These are phyloP conservation scores for Pholiota adiposa DNA, from an alignment of 1,284 basidiomycete species.

Conservation along the genomic window DNA sequence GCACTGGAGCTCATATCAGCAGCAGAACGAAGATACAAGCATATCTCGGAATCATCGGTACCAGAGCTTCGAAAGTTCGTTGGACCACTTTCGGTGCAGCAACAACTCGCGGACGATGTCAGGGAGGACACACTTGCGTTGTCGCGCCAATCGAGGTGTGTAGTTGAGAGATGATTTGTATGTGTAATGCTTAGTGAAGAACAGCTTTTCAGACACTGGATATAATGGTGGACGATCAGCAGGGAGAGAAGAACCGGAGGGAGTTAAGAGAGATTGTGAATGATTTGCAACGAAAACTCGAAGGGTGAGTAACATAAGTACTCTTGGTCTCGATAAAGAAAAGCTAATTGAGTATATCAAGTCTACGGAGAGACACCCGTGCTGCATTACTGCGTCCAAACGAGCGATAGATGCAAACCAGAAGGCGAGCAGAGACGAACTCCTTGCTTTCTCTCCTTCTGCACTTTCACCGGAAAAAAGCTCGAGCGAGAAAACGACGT, in stretches of 20 bases:
- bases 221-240: no score
- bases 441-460: no score
- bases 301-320: conserved; percentile 47
- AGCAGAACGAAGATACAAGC: conserved; percentile 59
- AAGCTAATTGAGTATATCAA: conserved; percentile 30
- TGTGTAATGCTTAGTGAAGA: no score
- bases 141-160: conserved; percentile 72
- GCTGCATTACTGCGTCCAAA: conserved; percentile 74
- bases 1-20: conserved; percentile 51
- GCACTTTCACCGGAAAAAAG: no score
- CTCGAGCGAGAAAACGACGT: no score
- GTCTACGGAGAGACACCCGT: conserved; percentile 65
- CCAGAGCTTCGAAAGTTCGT: conserved; percentile 64
- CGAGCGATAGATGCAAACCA: conserved; percentile 66
- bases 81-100: no score
- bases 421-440: no score
- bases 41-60: no score
- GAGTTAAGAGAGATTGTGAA: conserved; percentile 53
- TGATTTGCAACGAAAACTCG: conserved; percentile 48
- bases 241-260: no score
- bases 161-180: no score
- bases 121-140: conserved; percentile 31
- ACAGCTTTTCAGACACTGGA: no score
- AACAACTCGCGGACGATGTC: no score
- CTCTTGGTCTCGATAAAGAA: not conserved